These are phyloP conservation scores for Zygoascus biomembranicola DNA, from an alignment of 805 yeast species.

Conservation along the genomic window DNA sequence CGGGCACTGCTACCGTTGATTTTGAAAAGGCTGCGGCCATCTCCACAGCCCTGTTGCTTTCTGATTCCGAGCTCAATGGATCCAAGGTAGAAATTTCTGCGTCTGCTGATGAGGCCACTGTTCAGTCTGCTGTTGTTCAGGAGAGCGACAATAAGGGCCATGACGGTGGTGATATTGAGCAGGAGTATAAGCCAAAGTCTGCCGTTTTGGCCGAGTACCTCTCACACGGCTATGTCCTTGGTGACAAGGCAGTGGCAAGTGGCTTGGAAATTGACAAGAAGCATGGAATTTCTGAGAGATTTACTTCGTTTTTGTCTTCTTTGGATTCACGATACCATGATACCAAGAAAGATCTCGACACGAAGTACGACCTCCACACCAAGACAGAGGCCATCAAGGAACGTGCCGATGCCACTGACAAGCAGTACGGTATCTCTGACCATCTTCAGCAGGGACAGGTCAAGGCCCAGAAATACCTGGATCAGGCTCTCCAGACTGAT, in stretches of 20 bases:
- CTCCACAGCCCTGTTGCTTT: constrained; percentile 58
- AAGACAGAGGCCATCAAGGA: constrained; percentile 32
- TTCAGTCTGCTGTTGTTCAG: constrained; percentile 10
- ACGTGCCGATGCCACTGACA: constrained; percentile 39
- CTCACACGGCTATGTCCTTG: constrained; percentile 61
- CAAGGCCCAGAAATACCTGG: constrained; percentile 21
- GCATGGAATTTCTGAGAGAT: constrained; percentile 51
- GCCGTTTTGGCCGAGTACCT: constrained; percentile 70
- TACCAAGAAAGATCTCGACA: constrained; percentile 1
- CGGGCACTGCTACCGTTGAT: constrained; percentile 37
- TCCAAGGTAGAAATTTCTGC: constrained; percentile 40
- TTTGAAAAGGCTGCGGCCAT: constrained; percentile 56
- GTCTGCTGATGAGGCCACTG: constrained; percentile 21
- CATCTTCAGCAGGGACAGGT: constrained; percentile 28
- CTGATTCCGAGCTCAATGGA: constrained; percentile 68
- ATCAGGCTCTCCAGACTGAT: constrained; percentile 30
- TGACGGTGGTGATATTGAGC: constrained; percentile 45
- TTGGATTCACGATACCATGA: constrained; percentile 54
- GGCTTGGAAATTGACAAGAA: constrained; percentile 58
- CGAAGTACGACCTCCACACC: not conserved
- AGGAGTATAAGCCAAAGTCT: constrained; percentile 70
- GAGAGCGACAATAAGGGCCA: constrained; percentile 13
- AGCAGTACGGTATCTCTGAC: constrained; percentile 35
- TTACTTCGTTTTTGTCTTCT: constrained; percentile 45
- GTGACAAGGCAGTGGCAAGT: constrained; percentile 51